Percentiles rank a stretch among this genome's conserved stretches.
Evolutionary conservation across 2,329 filamentous ascomycete species (phyloP).

Genomic region (Thermothelomyces thermophilus): DNA sequence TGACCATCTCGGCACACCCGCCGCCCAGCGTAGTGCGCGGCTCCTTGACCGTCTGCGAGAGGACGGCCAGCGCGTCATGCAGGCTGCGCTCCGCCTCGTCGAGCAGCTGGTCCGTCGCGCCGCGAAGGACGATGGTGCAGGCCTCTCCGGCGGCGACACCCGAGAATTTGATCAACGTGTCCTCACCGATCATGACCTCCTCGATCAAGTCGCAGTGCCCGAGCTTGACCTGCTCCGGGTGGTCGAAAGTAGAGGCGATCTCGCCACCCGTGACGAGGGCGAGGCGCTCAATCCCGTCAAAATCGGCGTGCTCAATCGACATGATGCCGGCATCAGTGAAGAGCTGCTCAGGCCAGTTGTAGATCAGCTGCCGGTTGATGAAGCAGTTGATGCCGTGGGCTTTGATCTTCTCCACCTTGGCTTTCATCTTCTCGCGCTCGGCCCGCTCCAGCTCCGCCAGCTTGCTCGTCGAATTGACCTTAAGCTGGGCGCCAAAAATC

Average conservation of each 20-base stretch:
- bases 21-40: constrained; percentile 90
- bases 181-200: constrained; percentile 96
- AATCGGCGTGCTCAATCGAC: constrained; percentile 98
- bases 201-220: constrained; percentile 94
- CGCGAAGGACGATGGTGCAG: constrained; percentile 93
- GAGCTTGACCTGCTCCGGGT: constrained; percentile 94
- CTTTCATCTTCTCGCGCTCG: constrained; percentile 98
- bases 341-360: constrained; percentile 99
- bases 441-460: constrained; percentile 97
- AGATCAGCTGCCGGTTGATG: constrained; percentile 98
- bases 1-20: constrained; percentile 96
- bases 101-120: constrained; percentile 91
- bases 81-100: constrained; percentile 95
- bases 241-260: constrained; percentile 95
- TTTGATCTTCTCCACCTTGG: constrained; percentile 98
- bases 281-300: constrained; percentile 92
- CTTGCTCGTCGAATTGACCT: constrained; percentile 93
- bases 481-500: constrained; percentile 95
- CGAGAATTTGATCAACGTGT: constrained; percentile 95
- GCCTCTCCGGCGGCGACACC: constrained; percentile 89
- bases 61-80: constrained; percentile 90
- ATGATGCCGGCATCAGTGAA: constrained; percentile 97
- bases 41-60: constrained; percentile 94
- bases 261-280: constrained; percentile 94
- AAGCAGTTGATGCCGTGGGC: constrained; percentile 99